phyloP scores from a whole-genome alignment of 306 rosid genomes.

The Lathyrus aphaca region DNA sequence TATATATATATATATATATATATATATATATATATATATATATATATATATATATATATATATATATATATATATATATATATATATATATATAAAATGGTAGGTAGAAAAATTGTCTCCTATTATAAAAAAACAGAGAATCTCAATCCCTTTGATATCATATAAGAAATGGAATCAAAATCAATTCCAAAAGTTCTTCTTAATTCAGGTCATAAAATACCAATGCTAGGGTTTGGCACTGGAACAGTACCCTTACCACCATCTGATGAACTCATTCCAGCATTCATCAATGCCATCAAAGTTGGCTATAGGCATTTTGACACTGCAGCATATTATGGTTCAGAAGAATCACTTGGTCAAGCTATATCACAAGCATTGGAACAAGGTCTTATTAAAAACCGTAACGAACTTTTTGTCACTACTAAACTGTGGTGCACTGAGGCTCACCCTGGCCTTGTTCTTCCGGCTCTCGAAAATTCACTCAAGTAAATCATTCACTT shows the following conservation, averaged over 20 bases:
- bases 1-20: no score
- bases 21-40: no score
- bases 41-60: no score
- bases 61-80: no score
- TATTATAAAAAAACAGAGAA: neutral
- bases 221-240: conserved; percentile 45
- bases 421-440: conserved; percentile 49
- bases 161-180: conserved; percentile 29
- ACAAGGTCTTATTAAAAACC: conserved; percentile 48
- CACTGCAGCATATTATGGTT: conserved; percentile 54
- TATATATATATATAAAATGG: no score
- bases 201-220: conserved; percentile 46
- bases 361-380: conserved; percentile 38
- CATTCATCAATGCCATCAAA: conserved; percentile 36
- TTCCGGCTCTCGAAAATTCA: conserved; percentile 47
- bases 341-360: conserved; percentile 46
- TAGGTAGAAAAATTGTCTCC: neutral
- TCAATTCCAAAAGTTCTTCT: conserved; percentile 37
- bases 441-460: conserved; percentile 52
- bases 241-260: conserved; percentile 43
- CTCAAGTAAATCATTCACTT: conserved; percentile 35
- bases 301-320: conserved; percentile 53
- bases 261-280: conserved; percentile 24
- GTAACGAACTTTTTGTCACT: conserved; percentile 57
- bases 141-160: neutral